Percentiles rank a stretch among this genome's conserved stretches.
Conservation (phyloP, 192 early-diverging fungal species). For the Backusella mclennaniae region DNA sequence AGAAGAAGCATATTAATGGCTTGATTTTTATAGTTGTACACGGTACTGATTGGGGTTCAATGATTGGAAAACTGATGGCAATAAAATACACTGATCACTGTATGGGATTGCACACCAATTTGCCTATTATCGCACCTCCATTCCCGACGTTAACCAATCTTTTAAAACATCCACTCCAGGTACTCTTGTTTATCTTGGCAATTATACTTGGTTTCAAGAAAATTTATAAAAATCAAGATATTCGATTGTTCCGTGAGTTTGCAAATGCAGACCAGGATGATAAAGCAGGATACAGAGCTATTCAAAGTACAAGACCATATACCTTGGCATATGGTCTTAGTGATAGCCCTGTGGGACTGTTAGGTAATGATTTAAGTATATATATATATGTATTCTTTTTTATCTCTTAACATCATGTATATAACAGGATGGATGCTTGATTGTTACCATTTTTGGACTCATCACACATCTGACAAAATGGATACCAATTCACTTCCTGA, state of each 20-base stretch:
- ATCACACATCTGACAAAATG: slow-evolving; percentile 5
- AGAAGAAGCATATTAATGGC: too few relatives aligned
- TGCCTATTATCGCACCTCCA: slow-evolving; percentile 13
- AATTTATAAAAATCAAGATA: background rate
- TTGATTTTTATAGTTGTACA: slow-evolving; percentile 8
- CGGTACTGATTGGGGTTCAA: slow-evolving; percentile 26
- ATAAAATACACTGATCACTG: slow-evolving; percentile 8
- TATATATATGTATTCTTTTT: background rate
- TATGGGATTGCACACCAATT: slow-evolving; percentile 9
- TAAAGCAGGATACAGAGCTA: slow-evolving; percentile 22
- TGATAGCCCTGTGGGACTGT: slow-evolving; percentile 26
- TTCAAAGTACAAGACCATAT: slow-evolving; percentile 24
- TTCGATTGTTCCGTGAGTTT: background rate
- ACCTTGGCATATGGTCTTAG: slow-evolving; percentile 22
- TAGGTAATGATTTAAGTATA: background rate
- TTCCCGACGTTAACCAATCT: slow-evolving; percentile 4
- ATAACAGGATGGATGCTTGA: slow-evolving; percentile 28
- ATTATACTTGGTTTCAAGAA: slow-evolving; percentile 3
- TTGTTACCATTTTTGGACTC: slow-evolving; percentile 26
- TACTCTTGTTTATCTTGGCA: slow-evolving; percentile 7
- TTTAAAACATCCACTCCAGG: background rate
- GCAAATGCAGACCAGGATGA: background rate
- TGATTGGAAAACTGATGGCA: slow-evolving; percentile 14
- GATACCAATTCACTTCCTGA: slow-evolving; percentile 5
- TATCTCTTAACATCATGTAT: background rate